A percentile compares a stretch with the other conserved stretches of the same genome.
These are phyloP conservation scores for Candida incommunis DNA, from an alignment of 805 yeast species.

Conservation along the genomic window DNA sequence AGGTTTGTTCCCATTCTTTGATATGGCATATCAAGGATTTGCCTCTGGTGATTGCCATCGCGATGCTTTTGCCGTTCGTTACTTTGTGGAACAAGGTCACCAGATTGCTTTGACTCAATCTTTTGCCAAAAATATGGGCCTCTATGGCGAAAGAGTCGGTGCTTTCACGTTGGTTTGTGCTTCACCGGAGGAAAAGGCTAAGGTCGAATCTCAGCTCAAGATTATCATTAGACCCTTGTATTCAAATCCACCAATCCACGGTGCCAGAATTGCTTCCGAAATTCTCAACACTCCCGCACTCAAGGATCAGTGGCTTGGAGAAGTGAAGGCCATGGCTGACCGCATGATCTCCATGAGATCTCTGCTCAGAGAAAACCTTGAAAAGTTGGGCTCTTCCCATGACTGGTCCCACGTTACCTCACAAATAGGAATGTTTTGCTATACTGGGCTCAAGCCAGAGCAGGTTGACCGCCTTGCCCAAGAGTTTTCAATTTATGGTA, in stretches of 20 bases:
- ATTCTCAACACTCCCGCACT: slow-evolving; percentile 57
- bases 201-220: slow-evolving; percentile 63
- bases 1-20: slow-evolving; percentile 72
- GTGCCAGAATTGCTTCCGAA: slow-evolving; percentile 76
- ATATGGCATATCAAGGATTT: slow-evolving; percentile 94
- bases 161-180: slow-evolving; percentile 61
- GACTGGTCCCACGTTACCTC: slow-evolving; percentile 80
- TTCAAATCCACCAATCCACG: slow-evolving; percentile 92
- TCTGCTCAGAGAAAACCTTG: slow-evolving; percentile 46
- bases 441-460: slow-evolving; percentile 67
- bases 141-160: slow-evolving; percentile 97
- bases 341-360: slow-evolving; percentile 73
- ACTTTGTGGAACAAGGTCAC: slow-evolving; percentile 31
- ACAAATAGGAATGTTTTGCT: slow-evolving; percentile 96
- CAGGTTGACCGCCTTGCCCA: slow-evolving; percentile 66
- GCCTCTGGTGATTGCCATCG: slow-evolving; percentile 75
- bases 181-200: slow-evolving; percentile 30
- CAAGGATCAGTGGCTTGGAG: slow-evolving; percentile 67
- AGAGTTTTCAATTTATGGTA: slow-evolving; percentile 68
- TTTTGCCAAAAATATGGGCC: slow-evolving; percentile 91
- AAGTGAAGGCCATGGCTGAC: slow-evolving; percentile 73
- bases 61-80: slow-evolving; percentile 73
- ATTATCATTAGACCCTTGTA: slow-evolving; percentile 68
- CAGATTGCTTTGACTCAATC: slow-evolving; percentile 82
- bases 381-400: slow-evolving; percentile 64